phyloP scores from a whole-genome alignment of 1,284 basidiomycete species.

The Melampsora americana region DNA sequence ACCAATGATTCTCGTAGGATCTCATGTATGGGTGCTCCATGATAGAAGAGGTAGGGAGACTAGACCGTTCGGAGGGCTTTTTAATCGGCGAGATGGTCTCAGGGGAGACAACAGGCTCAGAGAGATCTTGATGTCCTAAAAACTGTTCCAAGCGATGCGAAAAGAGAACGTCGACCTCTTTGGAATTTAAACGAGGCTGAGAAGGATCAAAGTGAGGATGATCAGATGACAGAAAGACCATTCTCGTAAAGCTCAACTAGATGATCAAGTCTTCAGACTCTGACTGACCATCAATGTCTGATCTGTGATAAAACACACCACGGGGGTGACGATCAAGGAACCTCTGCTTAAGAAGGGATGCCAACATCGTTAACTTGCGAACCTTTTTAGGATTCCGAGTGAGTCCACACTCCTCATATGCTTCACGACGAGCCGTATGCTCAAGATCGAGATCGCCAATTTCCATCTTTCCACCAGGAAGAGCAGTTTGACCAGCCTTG shows the following conservation, averaged over 20 bases:
- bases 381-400: conserved; percentile 24
- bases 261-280: neutral
- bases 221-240: neutral
- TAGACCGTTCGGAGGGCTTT: neutral
- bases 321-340: conserved; percentile 33
- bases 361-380: conserved; percentile 10
- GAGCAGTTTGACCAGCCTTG: conserved; percentile 31
- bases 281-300: conserved; percentile 32
- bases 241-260: neutral
- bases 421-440: conserved; percentile 31
- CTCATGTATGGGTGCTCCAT: neutral
- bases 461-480: conserved; percentile 39
- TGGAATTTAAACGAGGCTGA: conserved; percentile 30
- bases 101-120: neutral
- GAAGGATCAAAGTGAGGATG: neutral
- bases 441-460: conserved; percentile 10
- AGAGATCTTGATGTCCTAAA: neutral
- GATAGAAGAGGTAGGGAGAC: neutral
- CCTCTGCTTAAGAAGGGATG: conserved; percentile 28
- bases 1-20: conserved; percentile 25
- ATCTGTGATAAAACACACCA: conserved; percentile 38
- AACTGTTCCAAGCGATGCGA: conserved; percentile 26
- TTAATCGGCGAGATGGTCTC: neutral
- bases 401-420: conserved; percentile 30
- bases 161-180: conserved; percentile 28